Evolutionary conservation across 768 basidiomycete species (phyloP).

Genomic region (Neoboletus brunneissimus): DNA sequence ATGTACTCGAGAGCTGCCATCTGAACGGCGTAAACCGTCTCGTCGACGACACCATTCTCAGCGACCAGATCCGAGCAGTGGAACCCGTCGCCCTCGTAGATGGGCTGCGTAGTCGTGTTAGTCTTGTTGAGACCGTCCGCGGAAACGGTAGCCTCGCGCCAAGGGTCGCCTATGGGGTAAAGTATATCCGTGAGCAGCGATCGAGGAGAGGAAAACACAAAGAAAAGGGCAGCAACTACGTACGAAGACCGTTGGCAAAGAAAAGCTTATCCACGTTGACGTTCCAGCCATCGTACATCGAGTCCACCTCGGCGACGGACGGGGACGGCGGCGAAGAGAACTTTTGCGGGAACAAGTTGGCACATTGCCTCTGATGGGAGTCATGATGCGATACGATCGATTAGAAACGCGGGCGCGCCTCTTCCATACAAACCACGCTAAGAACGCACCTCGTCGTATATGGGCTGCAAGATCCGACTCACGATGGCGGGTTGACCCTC

Average conservation of each 20-base stretch:
- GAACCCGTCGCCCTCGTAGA: conserved; percentile 60
- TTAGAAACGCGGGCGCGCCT: neutral
- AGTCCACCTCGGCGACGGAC: conserved; percentile 43
- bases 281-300: conserved; percentile 59
- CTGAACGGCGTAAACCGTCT: conserved; percentile 54
- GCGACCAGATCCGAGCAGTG: conserved; percentile 61
- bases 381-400: neutral
- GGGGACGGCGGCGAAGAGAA: conserved; percentile 49
- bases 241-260: conserved; percentile 68
- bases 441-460: conserved; percentile 26
- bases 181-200: neutral
- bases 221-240: conserved; percentile 19
- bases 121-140: conserved; percentile 44
- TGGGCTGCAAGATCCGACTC: conserved; percentile 33
- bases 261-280: conserved; percentile 56
- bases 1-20: conserved; percentile 49
- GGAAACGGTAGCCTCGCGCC: conserved; percentile 68
- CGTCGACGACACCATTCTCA: conserved; percentile 42
- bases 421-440: neutral
- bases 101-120: conserved; percentile 54
- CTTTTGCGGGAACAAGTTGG: conserved; percentile 59
- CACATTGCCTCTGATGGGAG: conserved; percentile 58
- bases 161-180: conserved; percentile 58
- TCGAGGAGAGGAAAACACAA: too few species aligned
- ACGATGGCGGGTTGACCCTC: conserved; percentile 32